Evolutionary conservation across 2,329 filamentous ascomycete genomes (phyloP), one percentile per base, ranked within the genome.

Genomic region (Aspergillus novoparasiticus): DNA sequence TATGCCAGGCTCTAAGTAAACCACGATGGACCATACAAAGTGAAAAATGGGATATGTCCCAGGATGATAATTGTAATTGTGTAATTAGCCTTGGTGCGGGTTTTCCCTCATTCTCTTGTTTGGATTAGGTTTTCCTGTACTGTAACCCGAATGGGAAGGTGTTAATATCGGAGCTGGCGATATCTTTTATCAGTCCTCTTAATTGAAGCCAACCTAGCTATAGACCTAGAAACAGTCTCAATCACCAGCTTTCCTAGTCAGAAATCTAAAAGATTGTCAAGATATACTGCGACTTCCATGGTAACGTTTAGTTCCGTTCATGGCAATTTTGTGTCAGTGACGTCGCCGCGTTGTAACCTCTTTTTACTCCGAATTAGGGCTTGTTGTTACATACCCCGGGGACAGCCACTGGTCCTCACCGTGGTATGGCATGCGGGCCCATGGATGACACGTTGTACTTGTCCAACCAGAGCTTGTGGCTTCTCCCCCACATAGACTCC

Each of bases 241-340:
- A 19, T 2, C 2, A 0, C 12, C 12, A 0, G 1, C 16, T 19
- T 1, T 16, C 2, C 1, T 41, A 3, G 16, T 19, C 16, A 19
- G 6, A 19, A 19, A 19, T 19, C 5, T 19, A 12, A 19, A 19
- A 19, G 1, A 9, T 39, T 8, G 0, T 3, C 23, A 41, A 8
- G 8, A 41, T 14, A 41, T 10, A 41, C 4, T 1, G 6, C 4
- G 3, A n/a, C 39, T 9, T n/a, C 39, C 8, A n/a, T 41, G 4
- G 16, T n/a, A n/a, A 41, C 5, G 16, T n/a, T 9, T 8, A 9
- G 1, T 46, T 12, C 6, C 34, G 14, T 36, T 16, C 6, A 3
- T 36, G 14, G 16, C 34, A 36, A 14, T 16, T 36, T 16, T 36
- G 6, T 16, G 34, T 36, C 34, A 8, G 14, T 36, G 34, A 36